Evolutionary conservation across 768 basidiomycete species (phyloP), one percentile per base, ranked within the genome.

Genomic region (Suillus weaverae): DNA sequence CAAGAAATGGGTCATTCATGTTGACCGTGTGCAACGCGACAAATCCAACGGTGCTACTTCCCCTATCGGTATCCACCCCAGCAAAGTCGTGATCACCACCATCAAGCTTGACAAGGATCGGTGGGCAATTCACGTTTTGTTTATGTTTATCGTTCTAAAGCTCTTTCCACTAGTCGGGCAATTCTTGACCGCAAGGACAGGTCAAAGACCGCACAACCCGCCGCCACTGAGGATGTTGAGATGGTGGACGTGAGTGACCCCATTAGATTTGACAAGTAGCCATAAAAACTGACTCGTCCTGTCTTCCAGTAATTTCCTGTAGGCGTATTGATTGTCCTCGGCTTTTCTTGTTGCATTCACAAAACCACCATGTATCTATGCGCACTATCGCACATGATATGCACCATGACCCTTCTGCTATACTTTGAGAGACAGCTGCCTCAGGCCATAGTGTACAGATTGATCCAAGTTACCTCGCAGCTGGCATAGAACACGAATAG

Each of bases 1-100:
- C 79, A 97, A 97, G 89, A 96, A 97, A 80, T 99, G 94, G 92
- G 94, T 98, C 62, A 91, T 99, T 79, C 91, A 98, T 81, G 92
- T 99, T 76, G 97, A 99, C 81, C 94, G 97, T 76, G 95, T 99
- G 63, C 90, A 92, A 79, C 89, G 95, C 70, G 97, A 99, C 84
- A 98, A 98, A 81, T 94, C 94, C 69, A 97, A 97, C 76, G 97
- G 97, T 69, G 90, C 95, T 66, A 88, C 95, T 62, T 88, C 91
- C 65, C 92, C 92, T 73, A 95, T 99, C 72, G 95, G 95, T 70
- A 88, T 99, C 72, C 91, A 97, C 85, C 95, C 97, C 64, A 94
- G 91, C 83, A 99, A 97, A 77, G 95, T 98, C 61, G 92, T 97
- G 68, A 94, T 99, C 76, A 89, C 89, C 69, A 91, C 83, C 73